Percentiles rank a stretch among this genome's conserved stretches.
phyloP scores from a whole-genome alignment of 331 rosid species.

The Cydonia oblonga region DNA sequence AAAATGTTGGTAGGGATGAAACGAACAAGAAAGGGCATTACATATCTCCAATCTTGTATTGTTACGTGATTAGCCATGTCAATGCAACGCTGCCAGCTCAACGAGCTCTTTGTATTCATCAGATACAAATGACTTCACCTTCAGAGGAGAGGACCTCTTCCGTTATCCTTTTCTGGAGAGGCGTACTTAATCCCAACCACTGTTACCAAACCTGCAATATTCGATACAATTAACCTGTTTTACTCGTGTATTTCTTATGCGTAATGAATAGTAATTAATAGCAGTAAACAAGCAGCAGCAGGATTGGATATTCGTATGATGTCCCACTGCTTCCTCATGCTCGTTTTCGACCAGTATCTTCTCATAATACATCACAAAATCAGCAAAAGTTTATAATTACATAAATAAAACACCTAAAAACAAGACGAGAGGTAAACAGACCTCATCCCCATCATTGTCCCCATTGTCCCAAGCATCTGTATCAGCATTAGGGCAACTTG shows the following conservation, averaged over 20 bases:
- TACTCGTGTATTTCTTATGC: neutral
- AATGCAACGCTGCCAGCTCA: conserved; percentile 51
- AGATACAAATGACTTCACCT: conserved; percentile 51
- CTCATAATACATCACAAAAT: conserved; percentile 8
- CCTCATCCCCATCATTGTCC: conserved; percentile 22
- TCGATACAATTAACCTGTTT: neutral
- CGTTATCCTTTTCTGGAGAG: conserved; percentile 48
- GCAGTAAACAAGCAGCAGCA: neutral
- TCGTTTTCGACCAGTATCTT: conserved; percentile 36
- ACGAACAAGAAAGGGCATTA: neutral
- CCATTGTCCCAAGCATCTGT: conserved; percentile 20
- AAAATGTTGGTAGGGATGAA: neutral
- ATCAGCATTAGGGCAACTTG: neutral
- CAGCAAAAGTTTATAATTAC: conserved; percentile 10
- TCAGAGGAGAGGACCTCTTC: conserved; percentile 40
- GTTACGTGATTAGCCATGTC: neutral
- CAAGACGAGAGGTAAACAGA: conserved; percentile 5
- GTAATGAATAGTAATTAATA: neutral
- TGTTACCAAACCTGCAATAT: conserved; percentile 54
- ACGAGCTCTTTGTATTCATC: conserved; percentile 49
- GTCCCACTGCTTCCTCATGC: conserved; percentile 15
- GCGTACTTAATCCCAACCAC: conserved; percentile 71
- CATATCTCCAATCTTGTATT: neutral
- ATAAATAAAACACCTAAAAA: neutral
- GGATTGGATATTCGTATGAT: neutral